phyloP scores from a whole-genome alignment of 371 early-diverging fungal species.

The Mucor plumbeus region DNA sequence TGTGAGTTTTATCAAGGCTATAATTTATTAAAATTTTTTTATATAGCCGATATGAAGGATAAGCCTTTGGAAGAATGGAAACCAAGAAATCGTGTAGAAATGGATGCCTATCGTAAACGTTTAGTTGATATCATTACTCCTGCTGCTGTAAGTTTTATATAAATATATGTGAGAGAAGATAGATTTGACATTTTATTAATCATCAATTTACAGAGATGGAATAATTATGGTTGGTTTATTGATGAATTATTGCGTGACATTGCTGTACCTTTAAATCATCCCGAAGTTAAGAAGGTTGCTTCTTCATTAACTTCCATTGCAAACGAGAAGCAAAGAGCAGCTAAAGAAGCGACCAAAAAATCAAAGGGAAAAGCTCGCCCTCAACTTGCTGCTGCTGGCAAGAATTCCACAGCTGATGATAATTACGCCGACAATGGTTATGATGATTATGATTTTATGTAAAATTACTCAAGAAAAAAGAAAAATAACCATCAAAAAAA shows the following conservation, averaged over 20 bases:
- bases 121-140: slow-evolving; percentile 73
- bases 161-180: background rate
- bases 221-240: slow-evolving; percentile 70
- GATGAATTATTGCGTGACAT: slow-evolving; percentile 83
- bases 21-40: background rate
- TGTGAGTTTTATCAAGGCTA: background rate
- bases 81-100: slow-evolving; percentile 85
- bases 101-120: slow-evolving; percentile 75
- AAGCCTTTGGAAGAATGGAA: slow-evolving; percentile 69
- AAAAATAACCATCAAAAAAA: background rate
- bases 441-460: slow-evolving; percentile 87
- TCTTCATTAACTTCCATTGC: slow-evolving; percentile 80
- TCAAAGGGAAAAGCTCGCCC: slow-evolving; percentile 68
- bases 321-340: slow-evolving; percentile 89
- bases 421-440: slow-evolving; percentile 52
- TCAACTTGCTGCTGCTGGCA: slow-evolving; percentile 58
- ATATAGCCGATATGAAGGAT: slow-evolving; percentile 49
- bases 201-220: slow-evolving; percentile 39
- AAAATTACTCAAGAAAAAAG: slow-evolving; percentile 32
- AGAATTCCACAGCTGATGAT: slow-evolving; percentile 49
- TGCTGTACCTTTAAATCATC: slow-evolving; percentile 77
- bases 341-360: slow-evolving; percentile 74
- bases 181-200: slow-evolving; percentile 4
- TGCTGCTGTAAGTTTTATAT: slow-evolving; percentile 62
- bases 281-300: slow-evolving; percentile 81